Conservation (phyloP, 1,139 yeast species). For the Komagataea norvegica region DNA sequence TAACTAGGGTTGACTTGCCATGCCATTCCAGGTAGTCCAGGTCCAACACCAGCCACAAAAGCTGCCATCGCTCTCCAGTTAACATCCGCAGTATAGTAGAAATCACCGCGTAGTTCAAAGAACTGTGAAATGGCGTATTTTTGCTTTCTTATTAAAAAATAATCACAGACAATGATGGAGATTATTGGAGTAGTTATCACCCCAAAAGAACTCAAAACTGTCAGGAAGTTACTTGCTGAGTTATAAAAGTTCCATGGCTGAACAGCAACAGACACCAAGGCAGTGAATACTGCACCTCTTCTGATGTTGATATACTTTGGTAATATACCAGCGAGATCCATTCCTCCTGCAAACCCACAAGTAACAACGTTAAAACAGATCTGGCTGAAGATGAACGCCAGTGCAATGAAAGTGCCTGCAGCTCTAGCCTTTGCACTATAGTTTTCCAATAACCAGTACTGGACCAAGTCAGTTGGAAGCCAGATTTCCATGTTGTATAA, state of each 20-base stretch:
- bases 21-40: slow-evolving; percentile 42
- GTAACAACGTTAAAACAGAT: slow-evolving; percentile 45
- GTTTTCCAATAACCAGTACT: slow-evolving; percentile 29
- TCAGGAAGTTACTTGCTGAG: slow-evolving; percentile 39
- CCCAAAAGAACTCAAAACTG: slow-evolving; percentile 42
- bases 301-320: slow-evolving; percentile 48
- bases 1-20: slow-evolving; percentile 30
- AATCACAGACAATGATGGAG: slow-evolving; percentile 40
- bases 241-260: slow-evolving; percentile 49
- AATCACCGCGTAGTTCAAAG: slow-evolving; percentile 34
- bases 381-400: slow-evolving; percentile 43
- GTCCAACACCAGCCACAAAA: slow-evolving; percentile 37
- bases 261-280: slow-evolving; percentile 39
- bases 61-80: slow-evolving; percentile 41
- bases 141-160: slow-evolving; percentile 34
- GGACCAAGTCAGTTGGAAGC: slow-evolving; percentile 36
- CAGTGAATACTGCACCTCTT: slow-evolving; percentile 45
- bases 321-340: slow-evolving; percentile 44
- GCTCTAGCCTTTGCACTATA: slow-evolving; percentile 41
- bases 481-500: slow-evolving; percentile 35
- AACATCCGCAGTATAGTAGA: slow-evolving; percentile 36
- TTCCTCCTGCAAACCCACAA: slow-evolving; percentile 50
- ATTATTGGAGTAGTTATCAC: slow-evolving; percentile 42
- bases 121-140: slow-evolving; percentile 35
- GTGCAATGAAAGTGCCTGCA: slow-evolving; percentile 43